These are phyloP conservation scores for Delitschia confertaspora DNA, from an alignment of 495 filamentous ascomycete species.

Conservation along the genomic window DNA sequence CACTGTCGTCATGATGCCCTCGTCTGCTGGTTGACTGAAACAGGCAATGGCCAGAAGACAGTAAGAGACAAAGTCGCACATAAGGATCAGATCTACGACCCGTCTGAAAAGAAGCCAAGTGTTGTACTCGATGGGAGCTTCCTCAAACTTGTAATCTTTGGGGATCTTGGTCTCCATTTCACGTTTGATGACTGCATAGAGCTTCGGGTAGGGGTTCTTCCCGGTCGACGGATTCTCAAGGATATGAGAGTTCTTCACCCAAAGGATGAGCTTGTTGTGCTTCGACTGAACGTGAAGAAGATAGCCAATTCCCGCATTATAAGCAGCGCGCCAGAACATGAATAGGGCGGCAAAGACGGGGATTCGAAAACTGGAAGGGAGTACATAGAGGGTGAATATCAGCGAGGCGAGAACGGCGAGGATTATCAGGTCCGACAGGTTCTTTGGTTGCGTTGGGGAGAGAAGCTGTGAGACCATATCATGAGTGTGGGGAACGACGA, in stretches of 20 bases:
- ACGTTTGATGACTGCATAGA: conserved; percentile 73
- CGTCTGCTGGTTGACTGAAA: conserved; percentile 59
- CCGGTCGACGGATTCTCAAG: conserved; percentile 77
- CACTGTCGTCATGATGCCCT: conserved; percentile 57
- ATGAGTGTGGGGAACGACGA: conserved; percentile 91
- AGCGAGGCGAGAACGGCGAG: conserved; percentile 70
- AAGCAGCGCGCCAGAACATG: conserved; percentile 83
- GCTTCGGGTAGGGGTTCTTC: conserved; percentile 66
- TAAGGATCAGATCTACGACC: conserved; percentile 88
- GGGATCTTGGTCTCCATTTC: conserved; percentile 94
- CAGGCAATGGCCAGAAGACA: conserved; percentile 91
- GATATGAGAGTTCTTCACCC: conserved; percentile 75
- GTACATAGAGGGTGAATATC: conserved; percentile 58
- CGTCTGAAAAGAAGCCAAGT: conserved; percentile 95
- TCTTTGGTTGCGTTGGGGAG: conserved; percentile 92
- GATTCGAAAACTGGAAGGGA: conserved; percentile 57
- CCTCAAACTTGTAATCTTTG: conserved; percentile 84
- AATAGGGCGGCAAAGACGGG: conserved; percentile 74
- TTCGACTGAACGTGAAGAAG: conserved; percentile 84
- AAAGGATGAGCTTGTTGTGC: conserved; percentile 71
- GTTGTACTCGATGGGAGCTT: conserved; percentile 94
- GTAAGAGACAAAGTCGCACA: conserved; percentile 98
- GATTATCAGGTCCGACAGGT: conserved; percentile 73
- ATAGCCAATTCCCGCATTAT: conserved; percentile 90
- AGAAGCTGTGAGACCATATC: conserved; percentile 98